Conservation (phyloP, 2,329 filamentous ascomycete genomes). For the Pseudocercospora vitis region DNA sequence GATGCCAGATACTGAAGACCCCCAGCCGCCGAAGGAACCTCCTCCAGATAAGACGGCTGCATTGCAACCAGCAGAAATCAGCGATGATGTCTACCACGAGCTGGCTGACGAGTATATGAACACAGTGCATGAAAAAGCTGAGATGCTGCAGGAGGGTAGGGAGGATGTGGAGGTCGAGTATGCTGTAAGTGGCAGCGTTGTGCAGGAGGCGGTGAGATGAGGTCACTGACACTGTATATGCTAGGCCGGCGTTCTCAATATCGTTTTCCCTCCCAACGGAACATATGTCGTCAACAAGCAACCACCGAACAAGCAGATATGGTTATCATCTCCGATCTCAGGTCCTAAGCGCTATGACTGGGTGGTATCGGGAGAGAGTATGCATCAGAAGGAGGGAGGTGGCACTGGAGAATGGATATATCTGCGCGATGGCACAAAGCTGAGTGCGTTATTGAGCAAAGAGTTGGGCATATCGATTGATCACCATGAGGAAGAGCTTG, state of each 20-base stretch:
- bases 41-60: constrained; percentile 38
- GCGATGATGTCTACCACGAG: constrained; percentile 71
- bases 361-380: constrained; percentile 70
- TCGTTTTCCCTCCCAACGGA: constrained; percentile 67
- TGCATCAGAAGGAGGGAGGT: constrained; percentile 76
- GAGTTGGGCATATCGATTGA: constrained; percentile 71
- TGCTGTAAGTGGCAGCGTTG: constrained; percentile 59
- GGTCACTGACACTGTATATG: constrained; percentile 10
- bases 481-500: constrained; percentile 31
- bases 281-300: constrained; percentile 98
- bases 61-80: constrained; percentile 64
- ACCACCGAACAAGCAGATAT: constrained; percentile 94
- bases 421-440: constrained; percentile 72
- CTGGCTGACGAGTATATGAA: constrained; percentile 75
- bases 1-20: constrained; percentile 45
- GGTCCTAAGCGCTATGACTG: constrained; percentile 95
- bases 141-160: constrained; percentile 70
- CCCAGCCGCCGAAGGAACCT: constrained; percentile 40
- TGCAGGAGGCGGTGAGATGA: background rate
- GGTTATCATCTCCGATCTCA: constrained; percentile 87
- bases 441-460: constrained; percentile 69
- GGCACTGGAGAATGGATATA: constrained; percentile 82
- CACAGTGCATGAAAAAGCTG: constrained; percentile 59
- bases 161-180: constrained; percentile 87
- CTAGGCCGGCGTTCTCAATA: constrained; percentile 81